Evolutionary conservation across 2,329 filamentous ascomycete genomes (phyloP).

Genomic region (Fusarium verrucosum): DNA sequence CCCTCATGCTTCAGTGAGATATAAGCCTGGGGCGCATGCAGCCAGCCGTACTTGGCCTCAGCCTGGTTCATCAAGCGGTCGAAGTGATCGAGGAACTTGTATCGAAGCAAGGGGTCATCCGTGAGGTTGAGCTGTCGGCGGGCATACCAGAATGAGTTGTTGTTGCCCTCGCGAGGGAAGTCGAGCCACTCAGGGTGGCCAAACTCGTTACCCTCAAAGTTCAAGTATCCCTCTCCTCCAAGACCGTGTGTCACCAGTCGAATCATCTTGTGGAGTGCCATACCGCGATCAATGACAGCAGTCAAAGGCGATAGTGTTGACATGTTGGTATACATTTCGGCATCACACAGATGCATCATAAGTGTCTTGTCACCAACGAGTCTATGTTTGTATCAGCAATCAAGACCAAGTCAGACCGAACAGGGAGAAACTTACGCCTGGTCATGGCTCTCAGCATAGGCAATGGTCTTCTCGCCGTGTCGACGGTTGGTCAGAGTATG

Average conservation of each 20-base stretch:
- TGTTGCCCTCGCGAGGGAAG: constrained; percentile 92
- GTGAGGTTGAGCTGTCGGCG: constrained; percentile 92
- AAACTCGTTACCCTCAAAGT: constrained; percentile 99
- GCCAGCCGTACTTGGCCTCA: constrained; percentile 91
- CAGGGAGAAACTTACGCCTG: constrained; percentile 77
- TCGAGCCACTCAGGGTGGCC: constrained; percentile 99
- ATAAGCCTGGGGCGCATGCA: constrained; percentile 85
- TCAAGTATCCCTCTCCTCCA: constrained; percentile 95
- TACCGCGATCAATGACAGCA: constrained; percentile 86
- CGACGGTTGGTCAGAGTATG: constrained; percentile 92
- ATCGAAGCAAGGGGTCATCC: constrained; percentile 85
- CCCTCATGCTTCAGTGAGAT: constrained; percentile 92
- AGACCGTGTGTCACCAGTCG: constrained; percentile 89
- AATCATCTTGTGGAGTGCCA: constrained; percentile 97
- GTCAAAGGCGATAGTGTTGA: constrained; percentile 85
- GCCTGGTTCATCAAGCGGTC: constrained; percentile 89
- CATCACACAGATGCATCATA: constrained; percentile 98
- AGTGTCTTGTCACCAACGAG: constrained; percentile 96
- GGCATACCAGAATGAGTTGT: constrained; percentile 94
- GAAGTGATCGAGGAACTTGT: constrained; percentile 92
- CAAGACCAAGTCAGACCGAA: constrained; percentile 28
- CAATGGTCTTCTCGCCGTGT: constrained; percentile 97
- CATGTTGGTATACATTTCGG: constrained; percentile 98
- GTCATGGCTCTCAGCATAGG: constrained; percentile 96
- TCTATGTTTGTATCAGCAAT: constrained; percentile 55